Percentiles rank a stretch among this genome's conserved stretches.
Conservation (phyloP, 2,329 filamentous ascomycete species). For the Cytospora piceae region DNA sequence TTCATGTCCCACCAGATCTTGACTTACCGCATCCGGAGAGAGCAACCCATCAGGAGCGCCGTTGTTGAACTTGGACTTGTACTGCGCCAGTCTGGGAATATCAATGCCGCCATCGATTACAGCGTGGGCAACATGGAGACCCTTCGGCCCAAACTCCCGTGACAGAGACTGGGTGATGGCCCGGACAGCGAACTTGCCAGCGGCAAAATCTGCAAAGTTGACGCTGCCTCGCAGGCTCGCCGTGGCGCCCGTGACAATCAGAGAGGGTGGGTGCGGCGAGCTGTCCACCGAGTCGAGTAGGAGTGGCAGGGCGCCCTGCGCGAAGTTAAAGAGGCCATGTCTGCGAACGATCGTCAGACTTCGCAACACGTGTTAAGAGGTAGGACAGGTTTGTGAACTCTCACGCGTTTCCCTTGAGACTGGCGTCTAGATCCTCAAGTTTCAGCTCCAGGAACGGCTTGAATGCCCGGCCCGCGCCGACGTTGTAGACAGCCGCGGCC, state of each 20-base stretch:
- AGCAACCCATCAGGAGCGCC: slow-evolving; percentile 66
- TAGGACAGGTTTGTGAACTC: slow-evolving; percentile 33
- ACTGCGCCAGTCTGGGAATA: slow-evolving; percentile 69
- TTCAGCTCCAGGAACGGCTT: slow-evolving; percentile 64
- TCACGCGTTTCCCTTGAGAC: slow-evolving; percentile 54
- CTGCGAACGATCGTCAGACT: slow-evolving; percentile 40
- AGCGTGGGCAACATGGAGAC: slow-evolving; percentile 81
- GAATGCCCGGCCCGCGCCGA: slow-evolving; percentile 53
- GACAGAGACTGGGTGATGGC: slow-evolving; percentile 76
- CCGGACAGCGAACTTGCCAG: slow-evolving; percentile 78
- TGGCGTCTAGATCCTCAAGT: slow-evolving; percentile 52
- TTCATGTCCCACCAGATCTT: neutral
- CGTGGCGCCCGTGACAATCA: slow-evolving; percentile 88
- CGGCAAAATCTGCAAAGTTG: slow-evolving; percentile 71
- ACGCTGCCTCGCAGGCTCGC: slow-evolving; percentile 76
- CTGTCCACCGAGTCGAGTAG: slow-evolving; percentile 64
- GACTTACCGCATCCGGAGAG: slow-evolving; percentile 70
- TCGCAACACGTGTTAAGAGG: neutral
- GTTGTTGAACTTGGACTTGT: slow-evolving; percentile 43
- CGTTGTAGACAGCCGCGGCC: slow-evolving; percentile 74
- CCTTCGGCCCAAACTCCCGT: slow-evolving; percentile 81
- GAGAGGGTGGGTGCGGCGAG: slow-evolving; percentile 68
- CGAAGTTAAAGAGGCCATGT: slow-evolving; percentile 75
- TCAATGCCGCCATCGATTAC: slow-evolving; percentile 87
- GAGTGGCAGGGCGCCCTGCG: slow-evolving; percentile 70